Conservation (phyloP, 2,329 filamentous ascomycete genomes). For the Aspergillus flavus region DNA sequence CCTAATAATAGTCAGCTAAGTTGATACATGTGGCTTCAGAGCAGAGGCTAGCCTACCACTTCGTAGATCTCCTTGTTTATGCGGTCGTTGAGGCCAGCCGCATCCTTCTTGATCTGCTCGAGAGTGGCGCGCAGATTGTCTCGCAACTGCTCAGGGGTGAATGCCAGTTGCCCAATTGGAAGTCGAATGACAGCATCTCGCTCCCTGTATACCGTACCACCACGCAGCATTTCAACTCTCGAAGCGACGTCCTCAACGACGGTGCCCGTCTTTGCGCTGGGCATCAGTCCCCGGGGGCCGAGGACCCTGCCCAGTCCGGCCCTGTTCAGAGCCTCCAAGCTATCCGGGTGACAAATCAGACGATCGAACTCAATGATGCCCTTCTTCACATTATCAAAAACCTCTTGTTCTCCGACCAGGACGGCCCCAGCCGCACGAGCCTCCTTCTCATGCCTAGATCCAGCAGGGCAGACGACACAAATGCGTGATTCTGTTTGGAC, state of each 20-base stretch:
- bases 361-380: constrained; percentile 86
- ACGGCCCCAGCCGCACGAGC: constrained; percentile 78
- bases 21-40: background rate
- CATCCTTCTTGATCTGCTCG: constrained; percentile 75
- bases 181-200: constrained; percentile 79
- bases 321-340: constrained; percentile 76
- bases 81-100: constrained; percentile 64
- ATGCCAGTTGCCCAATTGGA: constrained; percentile 87
- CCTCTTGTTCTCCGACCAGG: constrained; percentile 79
- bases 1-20: constrained; percentile 57
- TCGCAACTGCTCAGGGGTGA: constrained; percentile 82
- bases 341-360: constrained; percentile 81
- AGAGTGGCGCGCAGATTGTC: constrained; percentile 82
- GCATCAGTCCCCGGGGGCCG: constrained; percentile 91
- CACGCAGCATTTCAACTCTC: constrained; percentile 79
- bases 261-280: constrained; percentile 82
- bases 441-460: constrained; percentile 71
- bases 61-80: constrained; percentile 73
- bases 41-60: constrained; percentile 52
- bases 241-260: constrained; percentile 77
- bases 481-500: constrained; percentile 87
- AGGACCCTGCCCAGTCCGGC: constrained; percentile 77
- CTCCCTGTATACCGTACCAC: constrained; percentile 86
- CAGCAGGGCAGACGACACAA: constrained; percentile 87
- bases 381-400: constrained; percentile 77